A percentile compares a stretch with the other conserved stretches of the same genome.
phyloP scores from a whole-genome alignment of 2,329 filamentous ascomycete species.

The Gnomoniopsis sp. region DNA sequence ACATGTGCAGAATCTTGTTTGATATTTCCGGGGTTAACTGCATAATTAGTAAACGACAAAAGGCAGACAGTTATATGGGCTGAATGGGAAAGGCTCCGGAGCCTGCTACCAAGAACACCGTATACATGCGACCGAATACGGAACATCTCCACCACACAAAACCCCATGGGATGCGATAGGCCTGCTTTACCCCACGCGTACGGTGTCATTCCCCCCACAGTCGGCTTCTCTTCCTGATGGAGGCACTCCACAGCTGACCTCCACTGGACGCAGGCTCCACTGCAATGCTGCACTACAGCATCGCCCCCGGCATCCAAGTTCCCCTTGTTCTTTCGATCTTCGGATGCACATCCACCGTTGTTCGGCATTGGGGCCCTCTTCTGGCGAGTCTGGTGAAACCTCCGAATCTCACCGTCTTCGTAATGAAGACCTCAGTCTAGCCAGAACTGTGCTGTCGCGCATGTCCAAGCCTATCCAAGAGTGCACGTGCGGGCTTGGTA shows the following conservation, averaged over 20 bases:
- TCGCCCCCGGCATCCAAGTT: neutral
- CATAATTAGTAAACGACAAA: neutral
- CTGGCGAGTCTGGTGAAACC: neutral
- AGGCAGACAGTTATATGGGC: neutral
- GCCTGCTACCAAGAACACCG: constrained; percentile 10
- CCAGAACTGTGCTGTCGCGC: too few relatives aligned
- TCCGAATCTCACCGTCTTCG: too few relatives aligned
- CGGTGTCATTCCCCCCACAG: constrained; percentile 1
- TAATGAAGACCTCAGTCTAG: too few relatives aligned
- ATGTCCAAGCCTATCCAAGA: too few relatives aligned
- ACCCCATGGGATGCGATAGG: neutral
- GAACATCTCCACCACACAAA: neutral
- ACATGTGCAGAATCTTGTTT: neutral
- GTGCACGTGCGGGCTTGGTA: too few relatives aligned
- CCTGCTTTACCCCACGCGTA: too few relatives aligned
- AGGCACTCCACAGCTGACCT: neutral
- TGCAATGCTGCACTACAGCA: neutral
- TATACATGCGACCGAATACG: constrained; percentile 10
- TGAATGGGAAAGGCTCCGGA: constrained; percentile 11
- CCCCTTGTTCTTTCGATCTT: neutral
- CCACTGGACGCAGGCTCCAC: neutral
- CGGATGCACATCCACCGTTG: constrained; percentile 2
- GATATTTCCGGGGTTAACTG: neutral
- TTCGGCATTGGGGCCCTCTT: neutral
- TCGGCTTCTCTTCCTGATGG: neutral